Conservation (phyloP, 1,139 yeast species). For the Geotrichum histeridarum region DNA sequence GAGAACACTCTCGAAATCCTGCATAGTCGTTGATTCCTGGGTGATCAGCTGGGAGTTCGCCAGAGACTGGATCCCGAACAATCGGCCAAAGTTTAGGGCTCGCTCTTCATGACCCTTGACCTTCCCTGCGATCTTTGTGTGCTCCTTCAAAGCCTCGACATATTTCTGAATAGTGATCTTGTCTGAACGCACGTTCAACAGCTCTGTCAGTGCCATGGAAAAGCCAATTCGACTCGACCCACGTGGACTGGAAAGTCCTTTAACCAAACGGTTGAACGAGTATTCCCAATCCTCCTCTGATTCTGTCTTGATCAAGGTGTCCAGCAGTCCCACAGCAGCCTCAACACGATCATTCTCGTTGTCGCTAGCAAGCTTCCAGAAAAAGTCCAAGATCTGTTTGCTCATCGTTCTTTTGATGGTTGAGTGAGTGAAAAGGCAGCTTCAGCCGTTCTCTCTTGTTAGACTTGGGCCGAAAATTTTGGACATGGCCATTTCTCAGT, state of each 20-base stretch:
- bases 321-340: conserved; percentile 64
- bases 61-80: conserved; percentile 78
- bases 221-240: conserved; percentile 85
- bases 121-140: conserved; percentile 43
- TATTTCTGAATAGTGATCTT: conserved; percentile 41
- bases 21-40: conserved; percentile 30
- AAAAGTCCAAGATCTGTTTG: conserved; percentile 48
- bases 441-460: background rate
- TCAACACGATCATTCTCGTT: conserved; percentile 63
- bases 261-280: conserved; percentile 69
- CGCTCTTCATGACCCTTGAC: conserved; percentile 79
- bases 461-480: background rate
- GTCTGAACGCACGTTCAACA: conserved; percentile 46
- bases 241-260: conserved; percentile 76
- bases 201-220: conserved; percentile 80
- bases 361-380: conserved; percentile 74
- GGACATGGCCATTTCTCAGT: background rate
- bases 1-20: conserved; percentile 40
- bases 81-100: conserved; percentile 70
- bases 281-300: conserved; percentile 68
- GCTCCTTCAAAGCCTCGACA: conserved; percentile 43
- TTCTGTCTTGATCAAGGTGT: conserved; percentile 47
- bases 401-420: conserved; percentile 11
- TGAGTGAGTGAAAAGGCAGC: background rate
- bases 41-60: conserved; percentile 52